Percentiles rank a stretch among this genome's conserved stretches.
phyloP scores from a whole-genome alignment of 176 grass and related monocot genomes.

The Sorghum bicolor region DNA sequence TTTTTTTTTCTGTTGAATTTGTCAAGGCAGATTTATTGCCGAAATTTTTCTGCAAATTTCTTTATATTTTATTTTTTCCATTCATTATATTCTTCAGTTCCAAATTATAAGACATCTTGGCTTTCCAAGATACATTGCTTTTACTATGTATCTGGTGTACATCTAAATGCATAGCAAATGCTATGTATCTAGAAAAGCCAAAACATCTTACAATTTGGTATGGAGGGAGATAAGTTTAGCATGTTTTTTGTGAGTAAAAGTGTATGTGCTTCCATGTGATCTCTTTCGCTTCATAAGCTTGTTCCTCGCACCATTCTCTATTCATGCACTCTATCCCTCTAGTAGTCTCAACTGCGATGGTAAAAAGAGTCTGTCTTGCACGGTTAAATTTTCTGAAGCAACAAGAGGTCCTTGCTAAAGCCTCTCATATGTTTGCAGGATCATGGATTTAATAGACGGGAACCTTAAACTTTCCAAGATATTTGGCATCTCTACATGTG shows the following conservation, averaged over 20 bases:
- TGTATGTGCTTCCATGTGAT: slow-evolving; percentile 8
- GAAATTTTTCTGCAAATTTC: neutral
- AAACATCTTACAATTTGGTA: no score
- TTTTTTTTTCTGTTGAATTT: neutral
- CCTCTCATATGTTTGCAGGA: slow-evolving; percentile 55
- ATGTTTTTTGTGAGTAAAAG: neutral
- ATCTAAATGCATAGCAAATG: no score
- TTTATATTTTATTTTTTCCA: no score
- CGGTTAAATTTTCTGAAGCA: slow-evolving; percentile 15
- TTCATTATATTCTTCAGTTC: no score
- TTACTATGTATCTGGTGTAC: no score
- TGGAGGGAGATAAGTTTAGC: neutral
- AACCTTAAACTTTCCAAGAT: slow-evolving; percentile 64
- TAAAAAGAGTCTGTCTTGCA: slow-evolving; percentile 1
- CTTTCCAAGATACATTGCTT: no score
- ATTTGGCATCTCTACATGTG: slow-evolving; percentile 67
- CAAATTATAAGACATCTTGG: no score
- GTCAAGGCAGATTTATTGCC: neutral
- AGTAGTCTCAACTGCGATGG: neutral
- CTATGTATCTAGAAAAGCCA: no score
- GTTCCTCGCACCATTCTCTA: slow-evolving; percentile 1
- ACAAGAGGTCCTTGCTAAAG: slow-evolving; percentile 13
- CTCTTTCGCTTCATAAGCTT: slow-evolving; percentile 11
- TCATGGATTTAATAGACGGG: slow-evolving; percentile 64
- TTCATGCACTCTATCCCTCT: slow-evolving; percentile 11